Evolutionary conservation across 1,139 yeast genomes (phyloP).

Genomic region (Nakaseomyces bracarensis): DNA sequence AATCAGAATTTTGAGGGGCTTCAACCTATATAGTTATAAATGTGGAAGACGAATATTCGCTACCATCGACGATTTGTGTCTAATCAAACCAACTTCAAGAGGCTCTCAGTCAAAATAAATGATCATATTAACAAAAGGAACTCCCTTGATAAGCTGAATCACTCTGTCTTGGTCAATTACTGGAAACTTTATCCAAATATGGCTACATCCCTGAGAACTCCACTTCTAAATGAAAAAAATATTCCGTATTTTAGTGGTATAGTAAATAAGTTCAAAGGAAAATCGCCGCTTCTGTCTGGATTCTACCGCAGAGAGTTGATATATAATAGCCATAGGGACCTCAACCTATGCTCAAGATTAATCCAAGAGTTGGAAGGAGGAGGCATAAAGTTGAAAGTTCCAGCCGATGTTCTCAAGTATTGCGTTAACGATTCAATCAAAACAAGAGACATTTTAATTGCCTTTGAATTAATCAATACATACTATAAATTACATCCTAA

Average conservation of each 20-base stretch:
- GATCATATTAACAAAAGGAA: neutral
- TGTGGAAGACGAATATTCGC: neutral
- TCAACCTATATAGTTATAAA: too few species aligned
- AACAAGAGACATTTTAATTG: slow-evolving; percentile 17
- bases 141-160: neutral
- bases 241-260: slow-evolving; percentile 6
- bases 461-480: slow-evolving; percentile 18
- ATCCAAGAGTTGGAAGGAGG: neutral
- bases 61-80: neutral
- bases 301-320: slow-evolving; percentile 19
- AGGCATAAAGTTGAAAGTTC: neutral
- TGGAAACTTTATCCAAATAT: slow-evolving; percentile 1
- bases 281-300: slow-evolving; percentile 16
- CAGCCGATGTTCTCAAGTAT: slow-evolving; percentile 14
- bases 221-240: slow-evolving; percentile 8
- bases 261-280: slow-evolving; percentile 6
- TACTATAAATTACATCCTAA: slow-evolving; percentile 13
- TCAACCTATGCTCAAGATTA: slow-evolving; percentile 6
- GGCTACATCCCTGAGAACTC: neutral
- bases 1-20: too few species aligned
- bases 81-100: neutral
- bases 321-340: slow-evolving; percentile 9
- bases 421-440: slow-evolving; percentile 16
- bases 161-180: neutral
- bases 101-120: neutral